Percentiles rank a stretch among this genome's conserved stretches.
These are phyloP conservation scores for Phtheirospermum japonicum DNA, from an alignment of 257 asterid genomes.

Conservation along the genomic window DNA sequence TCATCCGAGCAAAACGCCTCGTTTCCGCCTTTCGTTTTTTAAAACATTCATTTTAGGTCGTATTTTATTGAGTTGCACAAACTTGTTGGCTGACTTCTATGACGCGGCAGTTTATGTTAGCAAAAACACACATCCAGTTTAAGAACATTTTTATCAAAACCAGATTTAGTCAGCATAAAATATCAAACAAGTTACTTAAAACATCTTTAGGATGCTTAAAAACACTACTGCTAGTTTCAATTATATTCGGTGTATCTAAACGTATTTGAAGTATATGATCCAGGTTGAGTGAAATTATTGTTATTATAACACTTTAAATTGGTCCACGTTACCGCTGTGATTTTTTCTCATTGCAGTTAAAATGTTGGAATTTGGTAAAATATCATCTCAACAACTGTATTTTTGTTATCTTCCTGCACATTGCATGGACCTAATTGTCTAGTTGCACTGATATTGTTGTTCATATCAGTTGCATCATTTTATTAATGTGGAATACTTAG, in stretches of 20 bases:
- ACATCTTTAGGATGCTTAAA: not conserved
- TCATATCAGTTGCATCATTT: constrained; percentile 21
- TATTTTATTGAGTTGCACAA: too few species aligned
- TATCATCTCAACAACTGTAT: too few species aligned
- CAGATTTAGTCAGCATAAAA: not conserved
- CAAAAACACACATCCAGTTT: not conserved
- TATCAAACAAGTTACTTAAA: constrained; percentile 1
- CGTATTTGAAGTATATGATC: not conserved
- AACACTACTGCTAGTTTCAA: not conserved
- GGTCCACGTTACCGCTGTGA: too few species aligned
- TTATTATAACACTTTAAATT: not conserved
- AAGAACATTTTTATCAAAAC: not conserved
- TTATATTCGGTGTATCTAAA: not conserved
- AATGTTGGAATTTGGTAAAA: too few species aligned
- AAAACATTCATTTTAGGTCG: too few species aligned
- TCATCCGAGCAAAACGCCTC: too few species aligned
- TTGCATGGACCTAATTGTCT: too few species aligned
- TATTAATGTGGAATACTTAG: not conserved
- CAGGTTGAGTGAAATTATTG: not conserved
- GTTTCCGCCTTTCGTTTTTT: too few species aligned
- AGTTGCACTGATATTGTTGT: constrained; percentile 15
- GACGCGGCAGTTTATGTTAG: not conserved
- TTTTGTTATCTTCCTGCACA: too few species aligned
- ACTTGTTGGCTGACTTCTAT: not conserved
- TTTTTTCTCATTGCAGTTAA: too few species aligned